Conservation (phyloP, 768 basidiomycete species). For the Boletus sensibilis region DNA sequence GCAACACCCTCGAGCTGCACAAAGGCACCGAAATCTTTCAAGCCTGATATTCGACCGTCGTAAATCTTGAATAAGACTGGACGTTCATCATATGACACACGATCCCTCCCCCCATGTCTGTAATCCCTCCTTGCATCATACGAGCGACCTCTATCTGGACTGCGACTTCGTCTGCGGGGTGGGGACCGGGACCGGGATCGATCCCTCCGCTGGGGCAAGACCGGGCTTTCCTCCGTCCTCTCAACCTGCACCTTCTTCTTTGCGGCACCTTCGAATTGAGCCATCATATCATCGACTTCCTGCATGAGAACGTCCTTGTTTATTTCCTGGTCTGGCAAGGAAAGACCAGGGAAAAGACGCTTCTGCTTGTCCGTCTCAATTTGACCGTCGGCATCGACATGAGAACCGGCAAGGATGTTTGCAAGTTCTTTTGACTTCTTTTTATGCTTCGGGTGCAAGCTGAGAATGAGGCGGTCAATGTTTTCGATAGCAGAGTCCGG, state of each 20-base stretch:
- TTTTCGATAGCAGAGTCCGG: conserved; percentile 90
- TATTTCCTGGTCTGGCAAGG: conserved; percentile 68
- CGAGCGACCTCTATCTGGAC: conserved; percentile 58
- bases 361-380: conserved; percentile 72
- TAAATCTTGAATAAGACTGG: conserved; percentile 96
- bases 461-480: conserved; percentile 91
- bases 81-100: conserved; percentile 60
- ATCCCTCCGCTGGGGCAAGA: conserved; percentile 62
- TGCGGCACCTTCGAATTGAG: conserved; percentile 64
- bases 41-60: conserved; percentile 74
- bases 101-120: conserved; percentile 38
- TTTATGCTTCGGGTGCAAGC: conserved; percentile 95
- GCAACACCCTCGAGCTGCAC: conserved; percentile 83
- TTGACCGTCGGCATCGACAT: conserved; percentile 31
- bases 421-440: conserved; percentile 47
- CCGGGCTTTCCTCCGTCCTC: conserved; percentile 42
- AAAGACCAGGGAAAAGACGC: conserved; percentile 88
- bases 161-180: conserved; percentile 53
- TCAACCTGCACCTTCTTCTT: conserved; percentile 54
- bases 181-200: conserved; percentile 45
- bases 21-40: conserved; percentile 97
- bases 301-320: conserved; percentile 80
- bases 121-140: conserved; percentile 44
- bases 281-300: conserved; percentile 90
- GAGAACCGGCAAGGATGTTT: conserved; percentile 37